phyloP scores from a whole-genome alignment of 2,329 filamentous ascomycete species.

The Alternaria sp. region DNA sequence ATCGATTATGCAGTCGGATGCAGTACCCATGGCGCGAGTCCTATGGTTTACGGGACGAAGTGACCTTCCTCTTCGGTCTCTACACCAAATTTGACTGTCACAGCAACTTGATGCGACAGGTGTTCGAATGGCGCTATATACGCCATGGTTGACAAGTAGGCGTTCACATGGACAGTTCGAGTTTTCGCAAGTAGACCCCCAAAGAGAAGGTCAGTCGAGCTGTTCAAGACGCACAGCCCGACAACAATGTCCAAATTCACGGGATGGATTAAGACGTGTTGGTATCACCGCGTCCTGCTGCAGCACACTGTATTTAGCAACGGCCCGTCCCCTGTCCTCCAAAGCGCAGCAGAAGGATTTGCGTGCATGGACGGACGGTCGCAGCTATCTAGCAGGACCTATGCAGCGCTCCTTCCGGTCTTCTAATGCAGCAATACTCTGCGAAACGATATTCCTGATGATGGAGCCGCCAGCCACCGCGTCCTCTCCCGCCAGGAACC shows the following conservation, averaged over 20 bases:
- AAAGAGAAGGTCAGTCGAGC: neutral
- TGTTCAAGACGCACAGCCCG: neutral
- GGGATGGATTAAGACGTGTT: neutral
- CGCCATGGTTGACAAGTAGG: neutral
- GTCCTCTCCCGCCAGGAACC: neutral
- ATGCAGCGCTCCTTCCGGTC: neutral
- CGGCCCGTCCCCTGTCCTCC: neutral
- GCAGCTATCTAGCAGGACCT: neutral
- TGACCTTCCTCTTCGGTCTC: constrained; percentile 5
- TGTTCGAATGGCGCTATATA: neutral
- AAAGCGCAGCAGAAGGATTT: neutral
- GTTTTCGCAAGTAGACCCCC: neutral
- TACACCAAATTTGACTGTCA: neutral
- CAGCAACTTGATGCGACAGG: neutral
- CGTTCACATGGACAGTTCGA: neutral
- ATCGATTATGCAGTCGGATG: neutral
- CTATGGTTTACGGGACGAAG: too few relatives aligned
- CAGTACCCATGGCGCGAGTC: neutral
- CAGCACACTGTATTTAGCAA: neutral
- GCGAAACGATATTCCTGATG: neutral
- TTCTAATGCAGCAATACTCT: too few relatives aligned
- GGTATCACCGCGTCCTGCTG: neutral
- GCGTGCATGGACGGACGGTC: neutral
- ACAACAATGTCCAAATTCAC: neutral
- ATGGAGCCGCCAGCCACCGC: neutral